Base-by-base conservation (phyloP, 2,329 filamentous ascomycete genomes). In the Epichloe aotearoae region DNA sequence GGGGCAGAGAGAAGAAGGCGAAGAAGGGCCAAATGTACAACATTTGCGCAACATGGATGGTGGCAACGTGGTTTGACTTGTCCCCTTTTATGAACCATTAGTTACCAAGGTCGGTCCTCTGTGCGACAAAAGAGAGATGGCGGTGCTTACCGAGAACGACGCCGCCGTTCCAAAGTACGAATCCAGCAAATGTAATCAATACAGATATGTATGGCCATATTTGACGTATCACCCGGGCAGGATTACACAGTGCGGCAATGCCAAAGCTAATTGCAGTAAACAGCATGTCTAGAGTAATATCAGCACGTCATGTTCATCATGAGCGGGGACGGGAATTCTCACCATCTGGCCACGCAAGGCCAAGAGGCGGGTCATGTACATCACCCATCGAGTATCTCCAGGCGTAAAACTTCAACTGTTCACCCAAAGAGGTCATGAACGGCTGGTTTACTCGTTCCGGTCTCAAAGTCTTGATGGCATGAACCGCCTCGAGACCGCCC, bases 11-110 rank as follows among this genome's bases (percentile, higher is more conserved):
- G 71, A 96, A 97, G 69, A 97, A 95, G 37, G 80, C 71, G 52
- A 95, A 83, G 55, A 95, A 86, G 0, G 90, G 84, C 86, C 89
- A 95, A 57, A 97, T 83, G 62, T 98, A 98, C 17, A 97, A 82
- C 79, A 98, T 86, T 67, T 98, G 93, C 0, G 91, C 78, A 5
- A 93, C 69, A 62, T 98, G 91, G 12, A 97, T 71, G 1, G 89
- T 93, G 1, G 90, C 89, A 34, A 93, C 76, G 61, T 98, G 93
- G 62, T 95, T 96, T 26, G 87, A 84, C 69, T 96, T 97, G 68
- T 98, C 93, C 38, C 90, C 87, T 88, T 51, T 14, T 5, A 5
- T 7, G 33, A 19, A 19, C n/a, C 42, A 34, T 33, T 12, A 33
- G 30, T 45, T 17, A 33, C n/a, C 8, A 15, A 10, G 14, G 5